Conservation (phyloP, 2,329 filamentous ascomycete genomes). For the Alternaria novae-zelandiae region DNA sequence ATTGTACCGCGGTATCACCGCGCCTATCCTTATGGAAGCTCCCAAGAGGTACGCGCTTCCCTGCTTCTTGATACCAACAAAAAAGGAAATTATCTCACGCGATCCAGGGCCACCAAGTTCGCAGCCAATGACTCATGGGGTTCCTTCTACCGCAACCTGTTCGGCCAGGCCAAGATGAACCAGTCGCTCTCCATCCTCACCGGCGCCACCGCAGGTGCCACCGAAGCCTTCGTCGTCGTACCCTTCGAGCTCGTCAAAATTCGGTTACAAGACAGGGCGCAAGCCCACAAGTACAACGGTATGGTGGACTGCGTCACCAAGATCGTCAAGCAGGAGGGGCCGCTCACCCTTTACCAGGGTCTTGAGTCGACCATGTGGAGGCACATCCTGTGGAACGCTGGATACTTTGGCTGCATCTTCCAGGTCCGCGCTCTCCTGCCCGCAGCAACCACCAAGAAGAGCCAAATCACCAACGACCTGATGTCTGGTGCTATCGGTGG, state of each 20-base stretch:
- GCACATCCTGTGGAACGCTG: slow-evolving; percentile 91
- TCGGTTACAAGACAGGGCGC: slow-evolving; percentile 92
- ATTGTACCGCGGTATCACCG: slow-evolving; percentile 92
- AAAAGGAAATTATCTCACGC: slow-evolving; percentile 3
- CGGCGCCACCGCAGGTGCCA: slow-evolving; percentile 91
- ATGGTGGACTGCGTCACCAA: slow-evolving; percentile 81
- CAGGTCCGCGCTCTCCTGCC: slow-evolving; percentile 89
- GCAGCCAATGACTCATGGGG: slow-evolving; percentile 99
- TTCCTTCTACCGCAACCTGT: slow-evolving; percentile 86
- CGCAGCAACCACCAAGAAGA: slow-evolving; percentile 76
- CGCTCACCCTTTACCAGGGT: slow-evolving; percentile 92
- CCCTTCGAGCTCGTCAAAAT: slow-evolving; percentile 99
- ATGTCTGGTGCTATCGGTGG: slow-evolving; percentile 87
- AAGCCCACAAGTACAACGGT: slow-evolving; percentile 84
- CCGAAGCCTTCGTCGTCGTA: slow-evolving; percentile 95
- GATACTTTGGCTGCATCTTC: slow-evolving; percentile 98
- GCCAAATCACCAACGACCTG: slow-evolving; percentile 85
- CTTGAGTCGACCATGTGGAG: slow-evolving; percentile 97
- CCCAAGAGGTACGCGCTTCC: slow-evolving; percentile 68
- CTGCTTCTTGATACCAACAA: no score
- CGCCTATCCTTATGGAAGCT: slow-evolving; percentile 97
- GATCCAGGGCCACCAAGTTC: slow-evolving; percentile 86
- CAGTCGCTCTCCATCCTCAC: slow-evolving; percentile 92
- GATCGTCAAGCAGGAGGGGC: slow-evolving; percentile 83
- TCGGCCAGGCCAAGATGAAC: slow-evolving; percentile 85